Conservation (phyloP, 805 yeast species). For the Pichia sporocuriosa region DNA sequence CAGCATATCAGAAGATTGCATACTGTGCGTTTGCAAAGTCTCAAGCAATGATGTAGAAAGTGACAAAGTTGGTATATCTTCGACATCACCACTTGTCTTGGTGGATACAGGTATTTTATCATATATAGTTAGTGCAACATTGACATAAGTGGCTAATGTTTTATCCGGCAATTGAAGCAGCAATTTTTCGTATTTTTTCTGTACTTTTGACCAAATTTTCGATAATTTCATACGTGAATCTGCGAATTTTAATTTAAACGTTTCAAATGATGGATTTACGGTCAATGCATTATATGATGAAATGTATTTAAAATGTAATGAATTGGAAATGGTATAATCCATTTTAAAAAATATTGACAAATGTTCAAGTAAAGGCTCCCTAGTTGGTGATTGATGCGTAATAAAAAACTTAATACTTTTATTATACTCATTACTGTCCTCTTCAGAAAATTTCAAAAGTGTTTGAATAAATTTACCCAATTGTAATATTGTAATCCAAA, state of each 20-base stretch:
- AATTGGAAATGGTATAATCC: slow-evolving; percentile 68
- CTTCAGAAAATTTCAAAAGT: slow-evolving; percentile 33
- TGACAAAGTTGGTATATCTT: slow-evolving; percentile 28
- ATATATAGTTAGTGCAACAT: slow-evolving; percentile 52
- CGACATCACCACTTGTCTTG: no score
- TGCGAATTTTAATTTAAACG: slow-evolving; percentile 55
- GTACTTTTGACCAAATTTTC: slow-evolving; percentile 56
- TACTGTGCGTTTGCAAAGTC: no score
- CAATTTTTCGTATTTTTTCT: slow-evolving; percentile 40
- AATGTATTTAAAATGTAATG: slow-evolving; percentile 64
- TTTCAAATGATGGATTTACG: slow-evolving; percentile 55
- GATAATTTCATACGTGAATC: slow-evolving; percentile 56
- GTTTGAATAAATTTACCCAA: slow-evolving; percentile 58
- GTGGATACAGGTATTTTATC: slow-evolving; percentile 53
- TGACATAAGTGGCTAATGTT: slow-evolving; percentile 39
- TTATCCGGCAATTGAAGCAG: slow-evolving; percentile 36
- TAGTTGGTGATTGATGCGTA: slow-evolving; percentile 63
- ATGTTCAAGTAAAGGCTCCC: slow-evolving; percentile 64
- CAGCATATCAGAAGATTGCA: slow-evolving; percentile 32
- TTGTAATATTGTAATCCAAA: slow-evolving; percentile 70
- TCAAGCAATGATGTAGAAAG: slow-evolving; percentile 18
- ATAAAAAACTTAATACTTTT: slow-evolving; percentile 53
- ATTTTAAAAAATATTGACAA: slow-evolving; percentile 59
- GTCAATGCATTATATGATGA: slow-evolving; percentile 64
- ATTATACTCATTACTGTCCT: slow-evolving; percentile 23